phyloP scores from a whole-genome alignment of 371 early-diverging fungal genomes.

The Amoeboaphelidium occidentale region DNA sequence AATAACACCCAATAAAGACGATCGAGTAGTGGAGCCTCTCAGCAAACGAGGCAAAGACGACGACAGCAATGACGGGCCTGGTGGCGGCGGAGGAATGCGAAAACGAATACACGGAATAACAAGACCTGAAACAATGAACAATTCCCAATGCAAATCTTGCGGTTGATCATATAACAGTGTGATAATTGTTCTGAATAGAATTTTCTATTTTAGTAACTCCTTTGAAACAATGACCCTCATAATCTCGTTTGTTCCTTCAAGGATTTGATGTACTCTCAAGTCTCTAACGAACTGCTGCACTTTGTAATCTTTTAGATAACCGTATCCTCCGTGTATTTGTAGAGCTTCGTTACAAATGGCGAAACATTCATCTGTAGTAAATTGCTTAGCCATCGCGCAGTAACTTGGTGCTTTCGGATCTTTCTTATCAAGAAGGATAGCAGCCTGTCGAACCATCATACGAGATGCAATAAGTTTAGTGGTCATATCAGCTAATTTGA shows the following conservation, averaged over 20 bases:
- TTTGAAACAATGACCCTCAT: conserved; percentile 24
- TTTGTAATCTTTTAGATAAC: conserved; percentile 26
- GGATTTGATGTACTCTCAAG: conserved; percentile 28
- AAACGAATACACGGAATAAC: conserved; percentile 95
- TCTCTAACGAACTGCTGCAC: conserved; percentile 33
- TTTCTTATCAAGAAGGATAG: conserved; percentile 19
- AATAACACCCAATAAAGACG: too few species aligned
- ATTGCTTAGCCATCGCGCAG: conserved; percentile 24
- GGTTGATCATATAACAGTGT: conserved; percentile 78
- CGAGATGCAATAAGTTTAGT: conserved; percentile 20
- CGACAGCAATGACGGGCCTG: too few species aligned
- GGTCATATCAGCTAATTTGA: conserved; percentile 34
- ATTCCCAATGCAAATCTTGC: conserved; percentile 32
- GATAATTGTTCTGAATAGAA: conserved; percentile 42
- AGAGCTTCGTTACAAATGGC: conserved; percentile 9
- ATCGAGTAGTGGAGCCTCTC: too few species aligned
- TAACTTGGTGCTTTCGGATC: conserved; percentile 12
- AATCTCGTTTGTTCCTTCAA: conserved; percentile 30
- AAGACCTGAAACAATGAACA: conserved; percentile 43
- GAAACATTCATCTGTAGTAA: conserved; percentile 28
- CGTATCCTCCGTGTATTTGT: not conserved
- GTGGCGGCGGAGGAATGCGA: conserved; percentile 98
- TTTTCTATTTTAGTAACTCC: conserved; percentile 8
- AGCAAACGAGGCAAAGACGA: too few species aligned
- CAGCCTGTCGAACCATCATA: conserved; percentile 27